A percentile compares a stretch with the other conserved stretches of the same genome.
phyloP scores from a whole-genome alignment of 169 alveolate species.

The Sarcocystis neurona region DNA sequence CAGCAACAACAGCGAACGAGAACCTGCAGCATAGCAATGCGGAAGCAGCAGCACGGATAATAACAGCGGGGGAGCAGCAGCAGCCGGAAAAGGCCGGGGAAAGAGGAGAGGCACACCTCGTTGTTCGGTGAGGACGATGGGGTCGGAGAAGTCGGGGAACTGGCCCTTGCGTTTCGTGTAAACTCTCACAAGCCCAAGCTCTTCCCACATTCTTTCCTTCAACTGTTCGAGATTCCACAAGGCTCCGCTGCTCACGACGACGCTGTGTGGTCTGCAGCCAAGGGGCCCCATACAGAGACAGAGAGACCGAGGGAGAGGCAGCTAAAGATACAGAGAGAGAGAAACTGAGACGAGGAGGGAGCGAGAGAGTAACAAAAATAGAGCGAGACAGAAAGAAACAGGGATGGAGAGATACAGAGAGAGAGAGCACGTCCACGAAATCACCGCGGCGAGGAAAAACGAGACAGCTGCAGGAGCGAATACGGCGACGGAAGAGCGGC shows the following conservation, averaged over 20 bases:
- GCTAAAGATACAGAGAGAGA: neutral
- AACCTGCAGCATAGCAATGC: too few species aligned
- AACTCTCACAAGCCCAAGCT: constrained; percentile 92
- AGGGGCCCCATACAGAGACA: neutral
- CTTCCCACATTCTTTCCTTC: constrained; percentile 93
- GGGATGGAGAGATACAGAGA: neutral
- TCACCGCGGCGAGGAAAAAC: too few species aligned
- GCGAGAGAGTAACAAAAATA: neutral
- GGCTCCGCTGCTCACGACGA: constrained; percentile 72
- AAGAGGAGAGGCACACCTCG: constrained; percentile 62
- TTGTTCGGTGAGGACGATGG: constrained; percentile 90
- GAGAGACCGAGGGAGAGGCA: neutral
- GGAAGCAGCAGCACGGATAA: too few species aligned
- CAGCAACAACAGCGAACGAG: too few species aligned
- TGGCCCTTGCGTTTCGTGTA: constrained; percentile 97
- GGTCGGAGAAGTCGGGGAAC: constrained; percentile 96
- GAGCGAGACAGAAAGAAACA: neutral
- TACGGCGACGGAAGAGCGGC: too few species aligned
- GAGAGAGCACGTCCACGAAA: neutral
- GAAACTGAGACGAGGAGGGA: neutral
- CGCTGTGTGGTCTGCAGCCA: constrained; percentile 42
- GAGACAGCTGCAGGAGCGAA: too few species aligned
- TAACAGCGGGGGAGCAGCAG: too few species aligned
- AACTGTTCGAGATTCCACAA: constrained; percentile 96
- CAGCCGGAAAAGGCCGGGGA: neutral